Evolutionary conservation across 441 rosid genomes (phyloP).

Genomic region (Mallotus japonicus): DNA sequence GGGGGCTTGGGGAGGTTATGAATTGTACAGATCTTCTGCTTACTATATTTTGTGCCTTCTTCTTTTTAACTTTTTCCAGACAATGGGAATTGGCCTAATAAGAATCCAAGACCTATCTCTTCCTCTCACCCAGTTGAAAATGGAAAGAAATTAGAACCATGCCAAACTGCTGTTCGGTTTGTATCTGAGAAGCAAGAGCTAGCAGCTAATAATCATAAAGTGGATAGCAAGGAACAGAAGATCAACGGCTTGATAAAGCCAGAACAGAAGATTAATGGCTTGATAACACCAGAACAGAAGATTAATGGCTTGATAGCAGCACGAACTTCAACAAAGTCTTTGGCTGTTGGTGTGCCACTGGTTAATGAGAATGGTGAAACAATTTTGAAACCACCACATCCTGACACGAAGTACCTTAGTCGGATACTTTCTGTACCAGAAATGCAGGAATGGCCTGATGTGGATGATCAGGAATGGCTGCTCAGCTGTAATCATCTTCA

Average conservation of each 20-base stretch:
- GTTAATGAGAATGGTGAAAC: constrained; percentile 40
- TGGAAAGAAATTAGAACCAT: constrained; percentile 43
- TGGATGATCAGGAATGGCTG: constrained; percentile 50
- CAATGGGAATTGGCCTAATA: constrained; percentile 45
- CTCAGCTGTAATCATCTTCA: constrained; percentile 25
- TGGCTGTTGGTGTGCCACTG: constrained; percentile 14
- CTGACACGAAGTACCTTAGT: constrained; percentile 52
- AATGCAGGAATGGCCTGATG: constrained; percentile 37
- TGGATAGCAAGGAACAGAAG: constrained; percentile 42
- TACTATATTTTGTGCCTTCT: constrained; percentile 19
- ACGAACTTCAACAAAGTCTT: constrained; percentile 27
- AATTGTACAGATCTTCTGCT: constrained; percentile 2
- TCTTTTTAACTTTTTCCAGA: constrained; percentile 45
- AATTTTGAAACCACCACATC: constrained; percentile 47
- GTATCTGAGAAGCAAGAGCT: constrained; percentile 33
- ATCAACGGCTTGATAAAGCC: constrained; percentile 41
- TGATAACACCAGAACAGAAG: constrained; percentile 23
- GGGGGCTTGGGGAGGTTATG: not conserved
- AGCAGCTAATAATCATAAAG: constrained; percentile 24
- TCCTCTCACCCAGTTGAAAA: constrained; percentile 42
- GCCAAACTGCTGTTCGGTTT: constrained; percentile 31
- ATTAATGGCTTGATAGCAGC: constrained; percentile 42
- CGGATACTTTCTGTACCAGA: constrained; percentile 51
- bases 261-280: constrained; percentile 48
- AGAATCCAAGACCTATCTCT: constrained; percentile 35